Evolutionary conservation across 257 asterid species (phyloP), one percentile per base, ranked within the genome.

Genomic region (Asclepias syriaca): DNA sequence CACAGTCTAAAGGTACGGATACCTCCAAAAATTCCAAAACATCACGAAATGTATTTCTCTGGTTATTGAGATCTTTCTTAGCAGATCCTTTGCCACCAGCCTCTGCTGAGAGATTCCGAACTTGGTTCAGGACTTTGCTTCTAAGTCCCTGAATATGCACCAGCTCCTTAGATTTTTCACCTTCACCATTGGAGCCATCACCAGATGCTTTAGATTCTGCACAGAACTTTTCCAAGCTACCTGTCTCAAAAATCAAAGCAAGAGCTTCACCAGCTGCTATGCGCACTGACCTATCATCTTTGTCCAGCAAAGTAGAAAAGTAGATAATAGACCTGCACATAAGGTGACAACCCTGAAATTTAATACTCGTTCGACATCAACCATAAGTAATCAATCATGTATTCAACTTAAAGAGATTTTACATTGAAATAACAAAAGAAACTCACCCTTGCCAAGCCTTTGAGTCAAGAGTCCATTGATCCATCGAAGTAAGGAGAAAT

Each of bases 241-340:
- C 97, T 2, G 79, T 65, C 85, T 95, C 99, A 76, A 90, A 90
- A 48, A 92, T 86, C 77, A 92, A 73, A 61, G 98, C 97, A 75
- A 95, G 95, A 50, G 95, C 92, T 86, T 95, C 99, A 57, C 99
- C 99, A 73, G 95, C 96, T 55, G 92, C 96, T 66, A 95, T 92
- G 69, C 99, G 92, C 27, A 95, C 81, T 29, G 84, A 67, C 81
- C 98, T 81, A 73, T 95, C 97, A 54, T 95, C 98, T 88, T 86
- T 95, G 63, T 92, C 99, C 79, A 95, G 87, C 68, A 87, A 78
- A 64, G 91, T 82, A 53, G 92, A 88, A 43, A 92, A 79, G 74
- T 77, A 89, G 24, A 92, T 79, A 67, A 90, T 81, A 54, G 97
- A 85, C 87, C 99, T 95, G 90, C 77, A 82, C 77, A 82, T 64